Evolutionary conservation across 225 moss, liverwort and hornwort genomes (phyloP).

Genomic region (Physcomitrellopsis africana): DNA sequence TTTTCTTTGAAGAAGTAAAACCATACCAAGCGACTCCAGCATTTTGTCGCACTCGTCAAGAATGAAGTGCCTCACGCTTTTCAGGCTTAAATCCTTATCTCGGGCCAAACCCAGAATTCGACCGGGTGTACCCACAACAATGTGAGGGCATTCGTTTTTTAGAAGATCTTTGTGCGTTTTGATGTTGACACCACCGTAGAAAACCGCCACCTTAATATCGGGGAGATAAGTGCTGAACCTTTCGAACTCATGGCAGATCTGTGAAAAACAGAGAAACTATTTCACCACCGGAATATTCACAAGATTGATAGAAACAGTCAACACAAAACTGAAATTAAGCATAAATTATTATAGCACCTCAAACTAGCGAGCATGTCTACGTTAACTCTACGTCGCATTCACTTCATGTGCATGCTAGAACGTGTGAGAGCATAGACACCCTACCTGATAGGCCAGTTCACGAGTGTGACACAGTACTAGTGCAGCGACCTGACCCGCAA

Average conservation of each 20-base stretch:
- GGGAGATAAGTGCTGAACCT: constrained; percentile 94
- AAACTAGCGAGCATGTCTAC: no score
- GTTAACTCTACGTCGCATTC: no score
- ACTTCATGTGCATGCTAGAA: no score
- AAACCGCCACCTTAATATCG: constrained; percentile 94
- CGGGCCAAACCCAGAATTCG: constrained; percentile 89
- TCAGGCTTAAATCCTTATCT: constrained; percentile 93
- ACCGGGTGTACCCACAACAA: constrained; percentile 93
- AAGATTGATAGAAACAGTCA: accelerated
- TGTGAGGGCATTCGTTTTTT: constrained; percentile 98
- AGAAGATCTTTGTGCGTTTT: constrained; percentile 94
- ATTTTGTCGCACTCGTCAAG: constrained; percentile 99
- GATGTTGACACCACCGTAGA: constrained; percentile 96
- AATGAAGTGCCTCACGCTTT: constrained; percentile 98
- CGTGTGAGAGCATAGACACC: accelerated
- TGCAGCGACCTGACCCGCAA: constrained; percentile 93
- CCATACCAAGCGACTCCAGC: constrained; percentile 96
- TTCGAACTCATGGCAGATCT: constrained; percentile 98
- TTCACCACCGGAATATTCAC: background rate
- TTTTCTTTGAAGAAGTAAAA: constrained; percentile 18
- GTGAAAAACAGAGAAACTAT: accelerated
- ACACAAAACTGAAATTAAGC: no score
- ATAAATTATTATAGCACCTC: background rate
- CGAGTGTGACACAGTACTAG: constrained; percentile 93
- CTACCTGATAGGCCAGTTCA: constrained; percentile 92